These are phyloP conservation scores for Starmerella stellata DNA, from an alignment of 805 yeast species.

Conservation along the genomic window DNA sequence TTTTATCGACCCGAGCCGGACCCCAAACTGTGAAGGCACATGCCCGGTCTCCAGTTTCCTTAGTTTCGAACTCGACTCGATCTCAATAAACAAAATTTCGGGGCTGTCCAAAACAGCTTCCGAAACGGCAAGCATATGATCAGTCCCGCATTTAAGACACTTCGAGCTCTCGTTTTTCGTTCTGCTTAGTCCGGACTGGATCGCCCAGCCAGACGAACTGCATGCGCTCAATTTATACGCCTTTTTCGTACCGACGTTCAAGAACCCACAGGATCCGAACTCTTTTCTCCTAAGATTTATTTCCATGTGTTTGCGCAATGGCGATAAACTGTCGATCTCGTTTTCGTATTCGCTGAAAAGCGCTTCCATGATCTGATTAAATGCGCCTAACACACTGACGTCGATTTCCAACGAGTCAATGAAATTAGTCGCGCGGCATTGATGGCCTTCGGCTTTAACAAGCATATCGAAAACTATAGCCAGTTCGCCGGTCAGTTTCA, in stretches of 20 bases:
- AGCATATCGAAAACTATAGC: conserved; percentile 90
- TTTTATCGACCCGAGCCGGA: neutral
- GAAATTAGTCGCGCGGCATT: conserved; percentile 70
- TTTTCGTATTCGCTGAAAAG: conserved; percentile 4
- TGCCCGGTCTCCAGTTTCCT: neutral
- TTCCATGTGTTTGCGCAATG: neutral
- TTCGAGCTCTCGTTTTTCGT: conserved; percentile 20
- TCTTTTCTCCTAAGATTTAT: conserved; percentile 1
- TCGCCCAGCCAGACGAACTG: conserved; percentile 7
- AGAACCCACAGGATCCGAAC: conserved; percentile 15
- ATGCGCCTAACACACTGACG: conserved; percentile 1
- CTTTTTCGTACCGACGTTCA: conserved; percentile 1
- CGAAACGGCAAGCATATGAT: conserved; percentile 34
- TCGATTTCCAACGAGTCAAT: conserved; percentile 31
- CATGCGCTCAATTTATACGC: conserved; percentile 7
- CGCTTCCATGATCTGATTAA: neutral
- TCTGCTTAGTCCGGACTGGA: conserved; percentile 13
- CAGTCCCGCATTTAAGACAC: conserved; percentile 35
- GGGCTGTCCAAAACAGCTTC: neutral
- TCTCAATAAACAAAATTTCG: neutral
- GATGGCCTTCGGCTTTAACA: conserved; percentile 56
- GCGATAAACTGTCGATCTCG: conserved; percentile 4
- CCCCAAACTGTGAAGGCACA: neutral
- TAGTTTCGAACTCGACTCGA: conserved; percentile 1
- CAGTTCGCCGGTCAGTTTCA: conserved; percentile 46